Conservation (phyloP, 2,329 filamentous ascomycete species). For the Alternaria solani region DNA sequence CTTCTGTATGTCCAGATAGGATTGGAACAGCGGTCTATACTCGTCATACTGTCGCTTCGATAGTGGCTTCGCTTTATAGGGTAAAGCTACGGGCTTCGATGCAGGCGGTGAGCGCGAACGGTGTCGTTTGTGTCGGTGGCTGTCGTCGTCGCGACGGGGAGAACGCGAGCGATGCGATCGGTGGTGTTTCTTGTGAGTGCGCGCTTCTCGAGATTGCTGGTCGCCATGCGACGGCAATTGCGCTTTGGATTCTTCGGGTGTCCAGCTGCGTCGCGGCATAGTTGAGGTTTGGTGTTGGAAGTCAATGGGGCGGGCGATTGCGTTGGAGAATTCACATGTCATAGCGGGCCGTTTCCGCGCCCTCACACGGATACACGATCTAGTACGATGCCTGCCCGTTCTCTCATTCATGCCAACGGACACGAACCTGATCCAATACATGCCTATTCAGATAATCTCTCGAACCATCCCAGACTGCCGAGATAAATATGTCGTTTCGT, state of each 20-base stretch:
- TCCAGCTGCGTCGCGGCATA: conserved; percentile 8
- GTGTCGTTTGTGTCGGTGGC: conserved; percentile 36
- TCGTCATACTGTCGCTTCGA: conserved; percentile 71
- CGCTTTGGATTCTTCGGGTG: conserved; percentile 5
- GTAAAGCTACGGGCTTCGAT: conserved; percentile 57
- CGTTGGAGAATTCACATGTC: background rate
- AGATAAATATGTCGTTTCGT: background rate
- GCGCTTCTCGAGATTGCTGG: conserved; percentile 22
- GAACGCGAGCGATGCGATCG: conserved; percentile 49
- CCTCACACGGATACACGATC: background rate
- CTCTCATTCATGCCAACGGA: background rate
- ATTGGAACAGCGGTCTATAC: conserved; percentile 77
- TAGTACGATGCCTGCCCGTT: background rate
- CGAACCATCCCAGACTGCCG: background rate
- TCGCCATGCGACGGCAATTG: conserved; percentile 1
- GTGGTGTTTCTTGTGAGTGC: conserved; percentile 48
- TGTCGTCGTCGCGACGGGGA: conserved; percentile 37
- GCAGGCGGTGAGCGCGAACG: conserved; percentile 45
- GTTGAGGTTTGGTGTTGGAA: background rate
- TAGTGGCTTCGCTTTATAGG: conserved; percentile 71
- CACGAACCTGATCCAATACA: background rate
- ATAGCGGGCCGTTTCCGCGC: background rate
- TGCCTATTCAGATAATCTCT: background rate
- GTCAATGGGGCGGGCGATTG: background rate
- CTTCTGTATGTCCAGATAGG: conserved; percentile 91